Evolutionary conservation across 345 rosid genomes (phyloP), one percentile per base, ranked within the genome.

Genomic region (Eucalyptus urophylla): DNA sequence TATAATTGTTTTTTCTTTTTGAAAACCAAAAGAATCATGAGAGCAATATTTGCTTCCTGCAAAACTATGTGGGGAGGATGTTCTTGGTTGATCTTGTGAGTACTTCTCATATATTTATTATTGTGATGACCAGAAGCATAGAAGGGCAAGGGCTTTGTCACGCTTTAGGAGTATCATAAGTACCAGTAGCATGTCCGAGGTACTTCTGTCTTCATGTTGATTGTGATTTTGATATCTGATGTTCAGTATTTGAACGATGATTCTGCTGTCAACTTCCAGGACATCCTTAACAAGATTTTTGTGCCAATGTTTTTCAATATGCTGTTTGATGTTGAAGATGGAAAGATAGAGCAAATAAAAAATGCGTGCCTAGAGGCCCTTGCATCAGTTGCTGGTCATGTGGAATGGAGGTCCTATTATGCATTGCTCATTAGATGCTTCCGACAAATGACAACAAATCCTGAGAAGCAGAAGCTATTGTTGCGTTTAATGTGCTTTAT

Each of bases 391-490:
- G 93, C 98, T 89, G 93, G 96, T 90, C 92, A 88, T 87, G 91
- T 97, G 97, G 94, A 92, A 89, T 97, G 99, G 99, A 95, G 93
- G 88, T 92, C 97, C 45, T 98, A 97, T 92, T 92, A 93, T 92
- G 92, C 95, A 49, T 90, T 97, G 89, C 90, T 97, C 89, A 92
- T 90, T 90, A 92, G 97, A 90, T 97, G 98, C 92, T 96, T 97
- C 89, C 92, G 87, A 53, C 97, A 95, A 92, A 95, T 97, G 93
- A 93, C 92, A 67, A 87, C 88, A 89, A 94, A 94, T 89, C 90
- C 90, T 44, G 93, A 93, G 87, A 95, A 95, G 94, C 96, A 93
- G 91, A 97, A 97, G 92, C 81, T 94, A 90, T 87, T 97, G 86
- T 80, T 95, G 92, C 94, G 96, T 49, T 91, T 98, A 86, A 90